Percentiles rank a stretch among this genome's conserved stretches.
phyloP scores from a whole-genome alignment of 257 asterid species.

The Marsdenia floribunda region DNA sequence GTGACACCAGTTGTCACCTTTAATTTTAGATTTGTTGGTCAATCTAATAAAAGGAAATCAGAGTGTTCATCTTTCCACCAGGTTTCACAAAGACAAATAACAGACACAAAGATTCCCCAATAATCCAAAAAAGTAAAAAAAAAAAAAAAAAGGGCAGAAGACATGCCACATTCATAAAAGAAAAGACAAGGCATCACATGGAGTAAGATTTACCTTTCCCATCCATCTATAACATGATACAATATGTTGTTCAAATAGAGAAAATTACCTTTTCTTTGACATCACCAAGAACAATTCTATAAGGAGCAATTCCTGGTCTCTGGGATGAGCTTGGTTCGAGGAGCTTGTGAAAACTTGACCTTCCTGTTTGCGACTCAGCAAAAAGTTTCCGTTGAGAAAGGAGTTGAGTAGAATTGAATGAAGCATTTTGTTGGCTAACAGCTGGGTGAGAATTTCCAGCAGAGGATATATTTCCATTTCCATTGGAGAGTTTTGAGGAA shows the following conservation, averaged over 20 bases:
- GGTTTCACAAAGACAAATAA: not conserved
- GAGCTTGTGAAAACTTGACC: slow-evolving; percentile 83
- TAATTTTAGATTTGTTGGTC: not conserved
- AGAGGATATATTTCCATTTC: slow-evolving; percentile 41
- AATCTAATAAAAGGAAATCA: not conserved
- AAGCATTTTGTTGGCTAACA: slow-evolving; percentile 42
- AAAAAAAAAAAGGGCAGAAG: not conserved
- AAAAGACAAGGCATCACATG: not conserved
- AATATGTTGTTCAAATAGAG: not conserved
- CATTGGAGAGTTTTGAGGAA: slow-evolving; percentile 31
- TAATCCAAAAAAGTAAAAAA: not conserved
- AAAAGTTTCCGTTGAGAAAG: slow-evolving; percentile 67
- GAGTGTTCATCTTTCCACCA: not conserved
- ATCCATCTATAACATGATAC: not conserved
- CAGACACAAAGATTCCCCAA: not conserved
- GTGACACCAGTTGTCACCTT: not conserved
- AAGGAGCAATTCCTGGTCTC: slow-evolving; percentile 89
- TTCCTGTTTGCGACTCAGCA: slow-evolving; percentile 82
- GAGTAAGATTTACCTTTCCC: not conserved
- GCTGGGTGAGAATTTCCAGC: slow-evolving; percentile 37
- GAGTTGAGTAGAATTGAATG: slow-evolving; percentile 53
- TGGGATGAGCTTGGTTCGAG: slow-evolving; percentile 84
- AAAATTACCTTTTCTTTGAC: slow-evolving; percentile 70
- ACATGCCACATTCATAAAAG: not conserved
- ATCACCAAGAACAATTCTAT: slow-evolving; percentile 84